Percentiles rank a stretch among this genome's conserved stretches.
phyloP scores from a whole-genome alignment of 75 land plant species.

The Picea glauca region DNA sequence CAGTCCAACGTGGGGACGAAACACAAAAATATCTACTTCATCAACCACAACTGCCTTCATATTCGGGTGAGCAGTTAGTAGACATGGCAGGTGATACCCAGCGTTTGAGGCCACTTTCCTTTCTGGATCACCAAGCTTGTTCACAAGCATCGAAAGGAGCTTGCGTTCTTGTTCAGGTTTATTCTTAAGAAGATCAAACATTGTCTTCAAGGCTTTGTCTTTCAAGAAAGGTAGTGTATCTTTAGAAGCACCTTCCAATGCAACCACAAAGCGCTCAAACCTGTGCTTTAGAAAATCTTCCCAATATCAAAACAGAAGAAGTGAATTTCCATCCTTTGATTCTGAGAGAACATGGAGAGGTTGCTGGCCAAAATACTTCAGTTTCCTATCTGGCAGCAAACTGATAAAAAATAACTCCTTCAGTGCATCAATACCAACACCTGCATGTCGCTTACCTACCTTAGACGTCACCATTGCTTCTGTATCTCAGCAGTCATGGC shows the following conservation, averaged over 20 bases:
- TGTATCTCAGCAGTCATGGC: no score
- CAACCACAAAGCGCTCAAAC: conserved; percentile 78
- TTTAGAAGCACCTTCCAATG: conserved; percentile 85
- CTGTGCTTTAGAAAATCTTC: no score
- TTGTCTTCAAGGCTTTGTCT: conserved; percentile 79
- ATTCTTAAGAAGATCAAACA: conserved; percentile 62
- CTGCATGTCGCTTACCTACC: no score
- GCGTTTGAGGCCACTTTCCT: conserved; percentile 86
- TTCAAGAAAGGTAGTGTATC: conserved; percentile 74
- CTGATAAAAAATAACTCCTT: no score
- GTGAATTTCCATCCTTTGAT: no score
- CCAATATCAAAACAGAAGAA: no score
- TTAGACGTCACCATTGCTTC: no score
- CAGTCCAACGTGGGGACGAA: conserved; percentile 76
- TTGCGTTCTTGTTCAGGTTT: conserved; percentile 93
- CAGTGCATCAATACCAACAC: no score
- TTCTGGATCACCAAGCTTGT: conserved; percentile 99
- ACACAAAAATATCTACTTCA: conserved; percentile 88
- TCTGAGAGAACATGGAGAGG: no score
- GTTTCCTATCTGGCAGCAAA: no score
- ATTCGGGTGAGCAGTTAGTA: conserved; percentile 84
- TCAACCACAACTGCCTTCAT: conserved; percentile 96
- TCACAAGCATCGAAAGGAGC: conserved; percentile 77
- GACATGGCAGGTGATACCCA: conserved; percentile 65
- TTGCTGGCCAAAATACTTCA: no score